Evolutionary conservation across 1,284 basidiomycete genomes (phyloP).

Genomic region (Apiotrichum laibachii): DNA sequence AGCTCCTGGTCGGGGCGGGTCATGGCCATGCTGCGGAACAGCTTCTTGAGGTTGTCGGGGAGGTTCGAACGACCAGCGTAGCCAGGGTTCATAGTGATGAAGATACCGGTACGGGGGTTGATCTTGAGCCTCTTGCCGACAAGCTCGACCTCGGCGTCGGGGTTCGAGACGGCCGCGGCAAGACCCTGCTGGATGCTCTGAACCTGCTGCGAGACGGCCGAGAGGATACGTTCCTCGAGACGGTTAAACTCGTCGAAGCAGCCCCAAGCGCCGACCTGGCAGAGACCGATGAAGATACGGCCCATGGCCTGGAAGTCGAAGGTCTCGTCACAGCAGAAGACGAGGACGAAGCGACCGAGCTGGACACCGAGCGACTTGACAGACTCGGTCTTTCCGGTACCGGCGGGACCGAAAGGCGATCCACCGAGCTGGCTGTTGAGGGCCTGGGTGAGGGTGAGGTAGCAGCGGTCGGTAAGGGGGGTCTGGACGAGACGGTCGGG

Average conservation of each 20-base stretch:
- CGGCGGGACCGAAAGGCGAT: conserved; percentile 96
- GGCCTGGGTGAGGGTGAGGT: conserved; percentile 94
- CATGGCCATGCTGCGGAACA: conserved; percentile 85
- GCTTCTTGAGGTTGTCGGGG: conserved; percentile 83
- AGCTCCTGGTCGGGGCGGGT: conserved; percentile 95
- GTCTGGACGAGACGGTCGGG: conserved; percentile 97
- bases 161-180: conserved; percentile 71
- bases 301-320: conserved; percentile 99
- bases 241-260: conserved; percentile 99
- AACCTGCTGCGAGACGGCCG: conserved; percentile 98
- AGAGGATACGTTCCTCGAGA: conserved; percentile 94
- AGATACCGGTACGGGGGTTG: conserved; percentile 94
- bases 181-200: conserved; percentile 98
- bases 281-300: conserved; percentile 95
- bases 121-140: conserved; percentile 91
- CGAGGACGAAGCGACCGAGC: conserved; percentile 93
- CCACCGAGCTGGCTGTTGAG: conserved; percentile 92
- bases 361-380: conserved; percentile 98
- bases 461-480: conserved; percentile 95
- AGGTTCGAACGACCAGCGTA: conserved; percentile 95
- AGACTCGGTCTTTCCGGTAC: conserved; percentile 99
- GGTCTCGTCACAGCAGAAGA: conserved; percentile 99
- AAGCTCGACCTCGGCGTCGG: conserved; percentile 87
- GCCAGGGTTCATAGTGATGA: conserved; percentile 96
- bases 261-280: conserved; percentile 99